Conservation (phyloP, 192 early-diverging fungal genomes). For the Gonapodya sp. region DNA sequence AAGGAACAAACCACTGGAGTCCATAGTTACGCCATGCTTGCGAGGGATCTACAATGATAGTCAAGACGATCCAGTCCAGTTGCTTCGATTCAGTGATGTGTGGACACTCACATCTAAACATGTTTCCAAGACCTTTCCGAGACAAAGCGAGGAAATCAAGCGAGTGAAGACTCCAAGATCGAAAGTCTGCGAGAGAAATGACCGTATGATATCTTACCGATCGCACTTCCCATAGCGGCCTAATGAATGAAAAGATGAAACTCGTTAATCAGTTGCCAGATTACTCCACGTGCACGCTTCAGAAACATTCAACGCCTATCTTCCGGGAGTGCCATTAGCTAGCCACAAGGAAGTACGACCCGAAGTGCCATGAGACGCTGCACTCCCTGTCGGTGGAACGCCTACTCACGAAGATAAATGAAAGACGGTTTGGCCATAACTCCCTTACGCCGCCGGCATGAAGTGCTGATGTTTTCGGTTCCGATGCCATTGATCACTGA, state of each 20-base stretch:
- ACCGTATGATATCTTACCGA: neutral
- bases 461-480: neutral
- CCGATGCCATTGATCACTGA: neutral
- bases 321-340: no score
- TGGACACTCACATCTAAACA: neutral
- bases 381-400: no score
- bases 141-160: neutral
- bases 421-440: neutral
- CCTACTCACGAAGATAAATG: neutral
- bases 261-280: neutral
- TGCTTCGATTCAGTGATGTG: neutral
- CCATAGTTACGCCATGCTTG: neutral
- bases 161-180: neutral
- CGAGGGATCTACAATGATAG: neutral
- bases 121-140: neutral
- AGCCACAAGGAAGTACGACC: no score
- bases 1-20: neutral
- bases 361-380: no score
- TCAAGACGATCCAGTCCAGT: neutral
- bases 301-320: no score
- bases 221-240: neutral
- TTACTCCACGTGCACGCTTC: no score
- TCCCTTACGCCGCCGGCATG: neutral
- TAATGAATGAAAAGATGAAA: neutral
- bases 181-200: neutral